Conservation (phyloP, 2,329 filamentous ascomycete genomes). For the Pestalotiopsis sp. region DNA sequence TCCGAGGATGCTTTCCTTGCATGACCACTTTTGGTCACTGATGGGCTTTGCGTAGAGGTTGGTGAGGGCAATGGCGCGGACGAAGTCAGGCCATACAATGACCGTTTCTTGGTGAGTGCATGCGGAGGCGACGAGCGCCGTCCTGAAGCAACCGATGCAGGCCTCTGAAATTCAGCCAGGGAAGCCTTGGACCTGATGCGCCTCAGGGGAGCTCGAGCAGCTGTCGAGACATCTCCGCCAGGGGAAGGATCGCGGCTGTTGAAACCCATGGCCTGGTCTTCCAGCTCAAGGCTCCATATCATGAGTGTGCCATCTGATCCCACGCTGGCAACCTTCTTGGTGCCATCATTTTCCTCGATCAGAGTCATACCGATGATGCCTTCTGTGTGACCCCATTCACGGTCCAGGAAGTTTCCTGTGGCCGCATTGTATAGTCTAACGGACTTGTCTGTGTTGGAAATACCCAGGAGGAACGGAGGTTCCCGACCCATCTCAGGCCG, state of each 20-base stretch:
- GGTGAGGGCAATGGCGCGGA: conserved; percentile 41
- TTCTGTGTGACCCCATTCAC: conserved; percentile 95
- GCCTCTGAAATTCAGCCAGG: conserved; percentile 74
- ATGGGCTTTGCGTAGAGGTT: conserved; percentile 32
- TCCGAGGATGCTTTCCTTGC: conserved; percentile 49
- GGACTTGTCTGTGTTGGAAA: conserved; percentile 95
- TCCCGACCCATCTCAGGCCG: conserved; percentile 57
- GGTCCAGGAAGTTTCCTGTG: conserved; percentile 75
- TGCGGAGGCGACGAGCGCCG: conserved; percentile 59
- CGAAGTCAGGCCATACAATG: conserved; percentile 48
- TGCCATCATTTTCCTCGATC: conserved; percentile 59
- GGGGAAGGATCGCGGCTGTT: conserved; percentile 57
- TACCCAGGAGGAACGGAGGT: conserved; percentile 74
- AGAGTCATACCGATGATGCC: conserved; percentile 85
- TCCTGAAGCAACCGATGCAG: conserved; percentile 44
- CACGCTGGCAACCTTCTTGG: conserved; percentile 69
- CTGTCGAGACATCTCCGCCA: conserved; percentile 49
- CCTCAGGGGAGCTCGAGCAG: conserved; percentile 73
- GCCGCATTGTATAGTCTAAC: conserved; percentile 85
- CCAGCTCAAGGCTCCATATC: conserved; percentile 68
- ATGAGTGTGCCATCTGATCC: conserved; percentile 82
- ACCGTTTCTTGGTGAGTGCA: conserved; percentile 56
- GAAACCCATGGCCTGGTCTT: conserved; percentile 43
- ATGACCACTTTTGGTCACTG: conserved; percentile 47
- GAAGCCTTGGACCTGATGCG: conserved; percentile 87